Percentiles rank a stretch among this genome's conserved stretches.
Conservation (phyloP, 1,284 basidiomycete genomes). For the Papiliotrema fonsecae region DNA sequence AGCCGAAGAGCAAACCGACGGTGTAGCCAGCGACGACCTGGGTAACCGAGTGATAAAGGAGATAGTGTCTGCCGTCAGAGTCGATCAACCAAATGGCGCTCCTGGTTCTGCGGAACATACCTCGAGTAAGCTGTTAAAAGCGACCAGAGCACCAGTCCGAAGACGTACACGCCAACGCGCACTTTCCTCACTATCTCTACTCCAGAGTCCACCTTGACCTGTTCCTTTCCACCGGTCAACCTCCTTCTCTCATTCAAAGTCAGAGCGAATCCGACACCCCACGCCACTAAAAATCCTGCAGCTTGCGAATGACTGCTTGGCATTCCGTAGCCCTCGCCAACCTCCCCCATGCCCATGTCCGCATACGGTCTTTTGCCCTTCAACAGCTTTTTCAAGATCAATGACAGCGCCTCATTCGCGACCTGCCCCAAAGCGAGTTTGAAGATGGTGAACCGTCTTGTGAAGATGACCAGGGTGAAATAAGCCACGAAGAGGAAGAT, state of each 20-base stretch:
- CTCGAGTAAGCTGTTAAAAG: constrained; percentile 41
- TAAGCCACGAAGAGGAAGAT: constrained; percentile 49
- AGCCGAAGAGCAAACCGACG: constrained; percentile 26
- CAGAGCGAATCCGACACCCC: constrained; percentile 34
- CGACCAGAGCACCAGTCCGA: constrained; percentile 40
- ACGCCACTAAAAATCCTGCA: constrained; percentile 37
- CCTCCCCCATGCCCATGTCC: constrained; percentile 25
- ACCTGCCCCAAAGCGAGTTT: constrained; percentile 36
- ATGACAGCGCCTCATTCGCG: constrained; percentile 36
- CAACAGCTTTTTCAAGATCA: constrained; percentile 29
- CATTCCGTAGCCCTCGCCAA: constrained; percentile 46
- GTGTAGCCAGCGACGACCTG: constrained; percentile 41
- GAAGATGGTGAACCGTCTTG: constrained; percentile 33
- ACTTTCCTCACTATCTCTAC: constrained; percentile 12
- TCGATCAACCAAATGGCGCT: background rate
- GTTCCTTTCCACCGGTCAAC: no score
- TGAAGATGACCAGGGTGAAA: constrained; percentile 42
- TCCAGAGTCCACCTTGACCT: no score
- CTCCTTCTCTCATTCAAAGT: constrained; percentile 14
- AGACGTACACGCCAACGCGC: constrained; percentile 25
- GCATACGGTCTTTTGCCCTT: constrained; percentile 32
- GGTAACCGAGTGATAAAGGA: constrained; percentile 40
- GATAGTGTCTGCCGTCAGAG: constrained; percentile 26
- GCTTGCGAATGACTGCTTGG: constrained; percentile 46
- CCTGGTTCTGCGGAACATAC: constrained; percentile 24